Base-by-base conservation (phyloP, 345 rosid genomes). In the Ceriops zippeliana region DNA sequence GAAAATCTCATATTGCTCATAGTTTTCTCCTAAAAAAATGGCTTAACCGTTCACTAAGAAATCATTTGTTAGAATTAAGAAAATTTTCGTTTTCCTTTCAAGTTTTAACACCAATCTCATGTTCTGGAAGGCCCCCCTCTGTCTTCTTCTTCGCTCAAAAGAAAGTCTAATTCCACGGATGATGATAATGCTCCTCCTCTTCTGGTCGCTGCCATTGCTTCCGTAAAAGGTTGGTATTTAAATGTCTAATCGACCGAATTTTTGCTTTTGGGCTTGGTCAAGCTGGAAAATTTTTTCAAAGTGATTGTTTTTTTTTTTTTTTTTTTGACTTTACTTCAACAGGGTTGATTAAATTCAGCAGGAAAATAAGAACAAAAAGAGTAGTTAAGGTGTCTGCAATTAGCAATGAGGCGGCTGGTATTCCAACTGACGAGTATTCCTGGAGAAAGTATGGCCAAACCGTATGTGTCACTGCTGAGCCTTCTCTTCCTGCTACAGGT, bases 401-500 rank as follows among this genome's bases (percentile, higher is more conserved):
- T 51, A 89, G 98, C 62, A 75, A 66, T 32, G 86, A 89, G 79
- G 81, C 84, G 92, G 89, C 98, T 46, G 95, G 91, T 81, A 90
- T 93, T 52, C 97, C 98, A 38, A 78, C 97, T 0, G 97, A 93
- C 51, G 95, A 89, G 52, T 93, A 64, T 61, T 89, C 95, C 9
- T 89, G 98, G 98, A 88, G 98, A 77, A 93, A 93, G 54, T 93
- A 93, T 42, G 98, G 98, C 35, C 98, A 93, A 65, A 93, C 37
- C 37, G 37, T 7, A 34, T 7, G 7, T 34, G 37, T 2, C 37
- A 7, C 2, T 34, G 37, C 7, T 34, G 37, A 34, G 37, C 37
- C 37, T 34, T 7, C 2, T 1, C 9, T 7, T 7, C 10, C 37
- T 34, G 37, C 37, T 34, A 34, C 37, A 34, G 35, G 35, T 34